Conservation (phyloP, 2,329 filamentous ascomycete genomes). For the Epichloe uncinata region DNA sequence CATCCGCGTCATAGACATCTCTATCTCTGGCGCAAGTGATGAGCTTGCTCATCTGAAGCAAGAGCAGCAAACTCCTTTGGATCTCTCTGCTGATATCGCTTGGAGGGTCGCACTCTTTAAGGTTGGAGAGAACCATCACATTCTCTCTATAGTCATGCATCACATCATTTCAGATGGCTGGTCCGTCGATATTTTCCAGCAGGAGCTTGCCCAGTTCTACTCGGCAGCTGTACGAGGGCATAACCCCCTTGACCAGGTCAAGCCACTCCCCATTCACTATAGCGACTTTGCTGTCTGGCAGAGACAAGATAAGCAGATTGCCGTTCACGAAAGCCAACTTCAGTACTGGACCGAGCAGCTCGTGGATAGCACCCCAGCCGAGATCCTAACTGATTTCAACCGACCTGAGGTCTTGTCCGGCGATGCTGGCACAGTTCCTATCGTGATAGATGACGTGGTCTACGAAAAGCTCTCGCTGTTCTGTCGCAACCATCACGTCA, state of each 20-base stretch:
- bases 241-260: conserved; percentile 6
- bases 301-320: conserved; percentile 6
- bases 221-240: conserved; percentile 4
- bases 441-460: conserved; percentile 5
- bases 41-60: background rate
- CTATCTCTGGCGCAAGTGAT: background rate
- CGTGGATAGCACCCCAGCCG: conserved; percentile 6
- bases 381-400: conserved; percentile 7
- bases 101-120: background rate
- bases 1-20: too few relatives aligned
- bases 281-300: conserved; percentile 15
- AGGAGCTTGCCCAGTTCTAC: conserved; percentile 7
- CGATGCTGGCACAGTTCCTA: background rate
- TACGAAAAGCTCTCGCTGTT: conserved; percentile 7
- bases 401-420: conserved; percentile 9
- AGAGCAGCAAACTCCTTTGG: background rate
- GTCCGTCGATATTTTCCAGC: conserved; percentile 1
- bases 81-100: background rate
- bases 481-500: conserved; percentile 1
- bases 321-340: conserved; percentile 11
- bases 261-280: conserved; percentile 5
- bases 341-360: conserved; percentile 13
- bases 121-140: background rate
- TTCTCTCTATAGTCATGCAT: conserved; percentile 8
- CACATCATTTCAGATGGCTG: conserved; percentile 11